A percentile compares a stretch with the other conserved stretches of the same genome.
These are phyloP conservation scores for Heracleum sosnowskyi DNA, from an alignment of 129 eudicot species.

Conservation along the genomic window DNA sequence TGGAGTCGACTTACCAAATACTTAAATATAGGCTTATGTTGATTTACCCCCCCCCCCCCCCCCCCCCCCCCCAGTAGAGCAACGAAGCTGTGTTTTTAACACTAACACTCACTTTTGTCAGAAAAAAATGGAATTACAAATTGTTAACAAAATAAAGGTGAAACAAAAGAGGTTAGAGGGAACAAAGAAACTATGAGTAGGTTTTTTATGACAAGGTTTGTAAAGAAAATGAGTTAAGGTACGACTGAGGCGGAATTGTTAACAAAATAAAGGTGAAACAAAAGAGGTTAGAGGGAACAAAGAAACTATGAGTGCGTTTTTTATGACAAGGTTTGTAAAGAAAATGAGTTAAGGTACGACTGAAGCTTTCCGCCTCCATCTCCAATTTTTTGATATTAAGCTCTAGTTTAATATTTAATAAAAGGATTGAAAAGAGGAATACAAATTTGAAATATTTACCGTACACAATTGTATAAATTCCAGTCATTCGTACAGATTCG, in stretches of 20 bases:
- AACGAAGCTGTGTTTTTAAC: neutral
- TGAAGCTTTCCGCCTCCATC: neutral
- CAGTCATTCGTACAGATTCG: neutral
- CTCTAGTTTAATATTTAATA: neutral
- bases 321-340: neutral
- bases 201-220: neutral
- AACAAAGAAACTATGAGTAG: neutral
- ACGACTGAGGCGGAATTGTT: neutral
- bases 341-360: neutral
- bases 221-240: neutral
- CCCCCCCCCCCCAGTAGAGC: neutral
- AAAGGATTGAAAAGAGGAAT: neutral
- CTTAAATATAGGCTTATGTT: neutral
- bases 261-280: neutral
- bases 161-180: neutral
- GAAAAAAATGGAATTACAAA: too few relatives aligned
- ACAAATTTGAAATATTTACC: neutral
- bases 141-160: neutral
- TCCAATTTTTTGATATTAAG: neutral
- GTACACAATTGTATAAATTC: neutral
- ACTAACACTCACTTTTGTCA: neutral
- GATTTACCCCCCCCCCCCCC: too few relatives aligned
- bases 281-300: neutral
- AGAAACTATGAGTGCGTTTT: neutral
- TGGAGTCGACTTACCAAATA: neutral